Evolutionary conservation across 306 rosid species (phyloP), one percentile per base, ranked within the genome.

Genomic region (Malus asiatica): DNA sequence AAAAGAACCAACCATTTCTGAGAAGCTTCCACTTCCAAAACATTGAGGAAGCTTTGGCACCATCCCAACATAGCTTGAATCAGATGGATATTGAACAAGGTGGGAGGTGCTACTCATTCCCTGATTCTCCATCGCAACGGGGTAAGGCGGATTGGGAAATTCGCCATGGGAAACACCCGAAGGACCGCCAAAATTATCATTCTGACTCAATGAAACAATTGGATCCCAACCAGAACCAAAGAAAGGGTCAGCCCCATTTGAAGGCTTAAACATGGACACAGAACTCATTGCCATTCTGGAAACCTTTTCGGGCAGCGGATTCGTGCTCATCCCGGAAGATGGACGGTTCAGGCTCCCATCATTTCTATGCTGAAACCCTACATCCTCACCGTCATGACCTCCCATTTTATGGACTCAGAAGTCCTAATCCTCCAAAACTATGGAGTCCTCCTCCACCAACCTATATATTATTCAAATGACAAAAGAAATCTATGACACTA

Each of bases 211-310:
- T 11, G 97, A 87, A 84, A 85, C 88, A 79, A 92, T 85, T 57
- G 98, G 96, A 87, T 96, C 98, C 99, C 99, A 96, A 79, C 86
- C 81, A 73, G 97, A 83, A 79, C 82, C 85, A 72, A 86, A 88
- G 81, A 90, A 92, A 74, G 86, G 89, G 70, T 87, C 86, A 77
- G 84, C 63, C 22, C 74, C 88, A 72, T 84, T 87, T 46, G 96
- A 83, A 82, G 90, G 79, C 77, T 85, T 93, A 74, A 81, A 84
- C 80, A 89, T 77, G 29, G 92, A 73, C 52, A 83, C 82, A 40
- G 92, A 81, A 69, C 92, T 87, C 82, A 88, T 86, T 65, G 83
- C 76, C 83, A 87, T 80, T 81, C 83, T 89, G 38, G 93, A 84
- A 70, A 76, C 80, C 85, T 82, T 88, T 51, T 81, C 86, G 51